Evolutionary conservation across 805 yeast species (phyloP), one percentile per base, ranked within the genome.

Genomic region (Metschnikowia sp.): DNA sequence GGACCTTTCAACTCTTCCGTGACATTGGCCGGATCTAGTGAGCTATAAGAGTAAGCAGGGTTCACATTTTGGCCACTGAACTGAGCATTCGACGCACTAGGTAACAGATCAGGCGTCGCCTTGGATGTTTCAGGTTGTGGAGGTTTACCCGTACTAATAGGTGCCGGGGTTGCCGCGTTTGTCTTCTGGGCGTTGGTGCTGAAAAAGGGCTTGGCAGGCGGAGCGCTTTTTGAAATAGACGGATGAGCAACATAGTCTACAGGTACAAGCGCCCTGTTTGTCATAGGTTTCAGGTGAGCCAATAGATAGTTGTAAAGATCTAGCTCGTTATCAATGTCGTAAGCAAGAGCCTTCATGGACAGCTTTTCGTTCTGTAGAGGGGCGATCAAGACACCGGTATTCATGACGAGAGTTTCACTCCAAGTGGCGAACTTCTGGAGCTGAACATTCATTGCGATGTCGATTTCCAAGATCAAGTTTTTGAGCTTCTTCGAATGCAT

Each of bases 341-440:
- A 72, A 0, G 96, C 96, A 54, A 88, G 72, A 6, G 78, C 69
- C 59, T 84, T 86, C 87, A 92, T 83, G 5, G 96, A 84, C n/a
- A 68, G 65, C 47, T 77, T 77, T 18, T 57, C 60, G 15, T 71
- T 59, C n/a, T 73, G 72, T 41, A 92, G 69, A 2, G 98, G 98
- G 40, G 86, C 72, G 5, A 94, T 76, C 50, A 86, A 81, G 36
- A 90, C 86, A 28, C 97, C 98, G 15, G 87, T 77, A 59, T 91
- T 90, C 69, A 94, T 78, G 13, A 88, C 77, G 47, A 87, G 75
- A 18, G 88, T 87, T 67, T 92, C 98, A 44, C 83, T 80, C 76
- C 88, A 86, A 30, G 92, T 87, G 3, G 97, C 84, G 64, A 85
- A 92, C 61, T 90, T 89, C 58, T 88, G 92, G 47, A 94, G 72